These are phyloP conservation scores for Clonostachys chloroleuca DNA, from an alignment of 2,329 filamentous ascomycete genomes.

Conservation along the genomic window DNA sequence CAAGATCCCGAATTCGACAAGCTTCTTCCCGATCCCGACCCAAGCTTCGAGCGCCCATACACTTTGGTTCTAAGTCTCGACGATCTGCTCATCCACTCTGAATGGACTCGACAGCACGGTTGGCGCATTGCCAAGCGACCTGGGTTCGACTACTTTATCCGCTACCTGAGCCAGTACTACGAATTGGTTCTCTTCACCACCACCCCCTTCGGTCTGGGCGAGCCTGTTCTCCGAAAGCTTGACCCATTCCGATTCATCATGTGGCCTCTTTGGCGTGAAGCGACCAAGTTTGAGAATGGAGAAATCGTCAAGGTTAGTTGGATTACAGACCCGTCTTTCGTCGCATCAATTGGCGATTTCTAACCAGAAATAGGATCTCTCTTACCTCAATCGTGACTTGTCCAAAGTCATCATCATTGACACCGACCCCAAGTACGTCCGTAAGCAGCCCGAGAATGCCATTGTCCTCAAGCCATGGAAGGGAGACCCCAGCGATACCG, in stretches of 20 bases:
- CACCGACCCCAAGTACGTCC: constrained; percentile 76
- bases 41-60: constrained; percentile 78
- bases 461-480: constrained; percentile 89
- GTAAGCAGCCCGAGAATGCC: constrained; percentile 92
- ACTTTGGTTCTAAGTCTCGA: constrained; percentile 91
- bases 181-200: constrained; percentile 95
- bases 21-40: constrained; percentile 78
- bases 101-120: constrained; percentile 90
- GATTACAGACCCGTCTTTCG: background rate
- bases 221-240: constrained; percentile 86
- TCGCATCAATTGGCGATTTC: constrained; percentile 4
- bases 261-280: constrained; percentile 92
- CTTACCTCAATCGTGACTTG: constrained; percentile 92
- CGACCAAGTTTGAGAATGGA: constrained; percentile 94
- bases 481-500: constrained; percentile 76
- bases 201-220: constrained; percentile 77
- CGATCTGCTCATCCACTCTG: constrained; percentile 89
- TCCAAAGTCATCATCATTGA: constrained; percentile 95
- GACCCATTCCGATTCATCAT: constrained; percentile 94
- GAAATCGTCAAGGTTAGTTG: constrained; percentile 84
- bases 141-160: constrained; percentile 93
- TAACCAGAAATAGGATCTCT: constrained; percentile 66
- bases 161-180: constrained; percentile 96
- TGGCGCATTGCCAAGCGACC: constrained; percentile 95
- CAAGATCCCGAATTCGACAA: constrained; percentile 94